Conservation (phyloP, 306 rosid species). For the Prunus mongolica region DNA sequence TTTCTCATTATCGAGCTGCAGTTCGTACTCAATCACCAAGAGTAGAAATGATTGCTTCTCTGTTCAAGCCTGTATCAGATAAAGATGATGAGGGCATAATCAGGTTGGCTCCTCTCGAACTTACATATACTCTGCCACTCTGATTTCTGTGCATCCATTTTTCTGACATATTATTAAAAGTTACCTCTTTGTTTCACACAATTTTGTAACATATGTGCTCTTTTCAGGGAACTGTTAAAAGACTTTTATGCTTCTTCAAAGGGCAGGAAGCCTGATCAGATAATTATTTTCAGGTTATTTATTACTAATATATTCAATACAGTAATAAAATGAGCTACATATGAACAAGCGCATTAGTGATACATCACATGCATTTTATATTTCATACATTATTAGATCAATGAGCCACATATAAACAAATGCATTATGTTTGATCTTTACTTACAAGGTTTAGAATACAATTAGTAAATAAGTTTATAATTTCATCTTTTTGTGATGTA, state of each 20-base stretch:
- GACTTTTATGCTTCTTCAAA: constrained; percentile 69
- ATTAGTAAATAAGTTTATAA: too few relatives aligned
- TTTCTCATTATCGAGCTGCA: constrained; percentile 69
- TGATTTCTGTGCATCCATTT: not conserved
- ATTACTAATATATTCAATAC: not conserved
- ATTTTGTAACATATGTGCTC: not conserved
- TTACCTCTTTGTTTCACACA: not conserved
- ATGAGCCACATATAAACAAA: too few relatives aligned
- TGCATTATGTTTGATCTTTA: too few relatives aligned
- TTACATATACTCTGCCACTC: not conserved
- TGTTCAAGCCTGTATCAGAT: constrained; percentile 55
- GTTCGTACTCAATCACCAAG: constrained; percentile 77
- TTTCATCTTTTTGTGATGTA: too few relatives aligned
- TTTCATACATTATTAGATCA: not conserved
- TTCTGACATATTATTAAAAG: not conserved
- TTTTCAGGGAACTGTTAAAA: constrained; percentile 62
- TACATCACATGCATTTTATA: too few relatives aligned
- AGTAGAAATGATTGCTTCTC: constrained; percentile 70
- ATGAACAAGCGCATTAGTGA: not conserved
- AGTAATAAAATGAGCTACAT: not conserved
- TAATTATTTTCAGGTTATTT: constrained; percentile 71
- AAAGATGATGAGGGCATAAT: constrained; percentile 65
- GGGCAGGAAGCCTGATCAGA: constrained; percentile 61
- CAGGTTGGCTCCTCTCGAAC: constrained; percentile 23
- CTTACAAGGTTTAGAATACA: too few relatives aligned